phyloP scores from a whole-genome alignment of 768 basidiomycete genomes.

The Podaxis sp. region DNA sequence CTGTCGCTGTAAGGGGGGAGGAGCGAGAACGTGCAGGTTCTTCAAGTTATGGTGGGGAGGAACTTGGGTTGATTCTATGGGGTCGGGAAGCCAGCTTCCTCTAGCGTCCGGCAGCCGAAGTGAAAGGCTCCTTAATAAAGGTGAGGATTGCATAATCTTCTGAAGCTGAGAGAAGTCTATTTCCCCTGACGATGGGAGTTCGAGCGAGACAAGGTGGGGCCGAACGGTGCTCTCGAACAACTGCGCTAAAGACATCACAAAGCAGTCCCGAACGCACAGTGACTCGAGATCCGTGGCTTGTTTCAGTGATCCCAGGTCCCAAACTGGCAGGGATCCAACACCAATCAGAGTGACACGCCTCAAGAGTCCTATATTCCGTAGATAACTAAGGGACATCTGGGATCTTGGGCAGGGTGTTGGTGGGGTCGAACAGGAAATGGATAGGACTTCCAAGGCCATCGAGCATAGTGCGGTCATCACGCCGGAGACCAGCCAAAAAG shows the following conservation, averaged over 20 bases:
- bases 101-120: neutral
- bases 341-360: neutral
- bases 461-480: no score
- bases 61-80: neutral
- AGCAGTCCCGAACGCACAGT: neutral
- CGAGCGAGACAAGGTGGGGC: neutral
- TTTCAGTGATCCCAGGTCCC: neutral
- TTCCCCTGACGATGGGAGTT: neutral
- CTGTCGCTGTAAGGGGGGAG: neutral
- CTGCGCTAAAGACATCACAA: neutral
- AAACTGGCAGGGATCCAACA: neutral
- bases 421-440: neutral
- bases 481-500: neutral
- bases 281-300: neutral
- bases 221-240: neutral
- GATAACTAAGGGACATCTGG: neutral
- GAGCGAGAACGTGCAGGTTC: neutral
- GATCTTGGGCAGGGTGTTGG: neutral
- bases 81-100: neutral
- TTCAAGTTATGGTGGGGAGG: neutral
- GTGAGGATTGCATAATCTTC: neutral
- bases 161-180: neutral
- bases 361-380: neutral
- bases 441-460: neutral
- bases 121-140: neutral